Evolutionary conservation across 78 protist genomes (phyloP).

Genomic region (Capsaspora owczarzaki): DNA sequence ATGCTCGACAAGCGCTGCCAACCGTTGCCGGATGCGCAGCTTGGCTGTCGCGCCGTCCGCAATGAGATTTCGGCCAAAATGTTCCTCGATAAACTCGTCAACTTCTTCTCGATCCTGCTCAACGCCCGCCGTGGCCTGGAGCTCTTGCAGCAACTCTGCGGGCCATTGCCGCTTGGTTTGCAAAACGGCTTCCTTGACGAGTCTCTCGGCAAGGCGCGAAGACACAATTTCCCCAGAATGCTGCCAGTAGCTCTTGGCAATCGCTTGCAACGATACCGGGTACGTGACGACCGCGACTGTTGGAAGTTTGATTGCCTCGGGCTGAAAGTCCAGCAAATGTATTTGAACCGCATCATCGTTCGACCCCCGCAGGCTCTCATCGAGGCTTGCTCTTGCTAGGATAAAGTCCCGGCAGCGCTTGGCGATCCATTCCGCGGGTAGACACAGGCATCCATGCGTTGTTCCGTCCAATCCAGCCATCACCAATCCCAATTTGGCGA

Average conservation of each 20-base stretch:
- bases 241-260: not conserved
- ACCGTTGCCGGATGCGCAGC: not conserved
- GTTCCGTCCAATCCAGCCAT: too few species aligned
- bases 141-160: too few species aligned
- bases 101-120: not conserved
- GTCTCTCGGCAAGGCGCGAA: not conserved
- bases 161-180: not conserved
- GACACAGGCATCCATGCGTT: too few species aligned
- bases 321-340: too few species aligned
- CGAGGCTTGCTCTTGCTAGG: too few species aligned
- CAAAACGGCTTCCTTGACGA: not conserved
- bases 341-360: too few species aligned
- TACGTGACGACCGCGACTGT: not conserved
- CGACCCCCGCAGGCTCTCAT: too few species aligned
- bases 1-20: not conserved
- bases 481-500: too few species aligned
- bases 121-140: not conserved
- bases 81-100: not conserved
- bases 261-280: not conserved
- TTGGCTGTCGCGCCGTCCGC: not conserved
- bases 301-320: too few species aligned
- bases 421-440: too few species aligned
- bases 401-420: too few species aligned
- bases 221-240: not conserved
- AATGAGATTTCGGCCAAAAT: not conserved